A percentile compares a stretch with the other conserved stretches of the same genome.
These are phyloP conservation scores for Spiromastix sp. DNA, from an alignment of 2,329 filamentous ascomycete genomes.

Conservation along the genomic window DNA sequence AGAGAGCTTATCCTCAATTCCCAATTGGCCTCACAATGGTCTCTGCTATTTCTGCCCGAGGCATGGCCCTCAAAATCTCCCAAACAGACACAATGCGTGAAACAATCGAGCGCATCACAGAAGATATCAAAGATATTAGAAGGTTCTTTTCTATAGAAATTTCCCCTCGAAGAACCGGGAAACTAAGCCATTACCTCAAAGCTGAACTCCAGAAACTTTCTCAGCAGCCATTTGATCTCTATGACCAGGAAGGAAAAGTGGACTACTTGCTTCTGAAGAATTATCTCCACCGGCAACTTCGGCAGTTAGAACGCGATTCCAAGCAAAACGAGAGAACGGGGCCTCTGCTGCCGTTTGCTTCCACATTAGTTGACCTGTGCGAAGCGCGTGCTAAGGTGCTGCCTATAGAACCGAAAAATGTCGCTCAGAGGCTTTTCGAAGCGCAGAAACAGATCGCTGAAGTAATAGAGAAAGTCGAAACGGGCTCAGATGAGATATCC, in stretches of 20 bases:
- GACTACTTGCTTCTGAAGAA: conserved; percentile 36
- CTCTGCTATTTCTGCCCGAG: no score
- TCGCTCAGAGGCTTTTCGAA: conserved; percentile 34
- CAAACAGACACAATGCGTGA: conserved; percentile 31
- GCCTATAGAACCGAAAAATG: conserved; percentile 32
- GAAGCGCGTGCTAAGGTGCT: conserved; percentile 39
- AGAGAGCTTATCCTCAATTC: no score
- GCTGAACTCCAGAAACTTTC: conserved; percentile 32
- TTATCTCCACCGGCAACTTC: conserved; percentile 26
- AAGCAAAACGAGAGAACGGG: conserved; percentile 27
- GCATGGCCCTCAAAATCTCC: no score
- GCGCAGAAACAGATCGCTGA: conserved; percentile 23
- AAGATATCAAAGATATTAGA: conserved; percentile 39
- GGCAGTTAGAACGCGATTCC: conserved; percentile 32
- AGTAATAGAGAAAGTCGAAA: conserved; percentile 26
- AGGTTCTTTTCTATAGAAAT: conserved; percentile 41
- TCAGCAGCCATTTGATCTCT: conserved; percentile 24
- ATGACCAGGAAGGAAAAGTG: conserved; percentile 32
- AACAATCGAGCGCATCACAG: conserved; percentile 34
- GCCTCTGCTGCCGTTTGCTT: conserved; percentile 37
- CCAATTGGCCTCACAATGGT: no score
- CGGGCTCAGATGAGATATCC: conserved; percentile 22
- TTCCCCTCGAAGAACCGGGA: conserved; percentile 31
- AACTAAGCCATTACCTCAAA: conserved; percentile 33
- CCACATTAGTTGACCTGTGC: conserved; percentile 34